Evolutionary conservation across 2,329 filamentous ascomycete species (phyloP), one percentile per base, ranked within the genome.

Genomic region (Chaetothyriales sp.): DNA sequence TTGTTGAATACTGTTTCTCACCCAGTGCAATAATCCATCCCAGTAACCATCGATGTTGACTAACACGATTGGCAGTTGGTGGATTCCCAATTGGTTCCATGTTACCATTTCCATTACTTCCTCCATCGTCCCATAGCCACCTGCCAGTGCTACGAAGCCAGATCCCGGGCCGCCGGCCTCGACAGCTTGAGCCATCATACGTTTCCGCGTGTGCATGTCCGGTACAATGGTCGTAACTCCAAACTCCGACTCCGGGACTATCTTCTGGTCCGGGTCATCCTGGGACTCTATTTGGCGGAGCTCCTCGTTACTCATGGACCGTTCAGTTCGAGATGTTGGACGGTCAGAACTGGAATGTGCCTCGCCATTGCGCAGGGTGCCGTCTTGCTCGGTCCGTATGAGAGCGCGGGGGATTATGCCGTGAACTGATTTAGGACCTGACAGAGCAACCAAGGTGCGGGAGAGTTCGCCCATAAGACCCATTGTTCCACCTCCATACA

Each of bases 51-150:
- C 81, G 22, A 95, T 76, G 66, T 96, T 96, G 59, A 86, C 79
- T 47, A 95, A 71, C 49, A 90, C 81, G 45, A 96, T 81, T 2
- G 84, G 85, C 47, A 77, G 74, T 60, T 75, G 75, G 68, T 96
- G 92, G 58, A 98, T 96, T 1, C 92, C 90, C 47, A 98, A 70
- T 71, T 96, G 92, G 67, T 95, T 96, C 89, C 92, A 98, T 2
- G 70, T 73, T 26, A 95, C 88, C 64, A 98, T 76, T 74, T 98
- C 92, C 74, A 95, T 89, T 53, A 96, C 74, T 73, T 98, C 92
- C 71, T 98, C 92, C 65, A 96, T 77, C 1, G 92, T 98, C 18
- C 92, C 92, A 67, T 90, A 98, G 0, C 92, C 92, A 44, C 90
- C 90, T 50, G 78, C 80, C 53, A 98, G 71, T 25, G 88, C 88